phyloP scores from a whole-genome alignment of 495 filamentous ascomycete species.

The Copromyces sp. region DNA sequence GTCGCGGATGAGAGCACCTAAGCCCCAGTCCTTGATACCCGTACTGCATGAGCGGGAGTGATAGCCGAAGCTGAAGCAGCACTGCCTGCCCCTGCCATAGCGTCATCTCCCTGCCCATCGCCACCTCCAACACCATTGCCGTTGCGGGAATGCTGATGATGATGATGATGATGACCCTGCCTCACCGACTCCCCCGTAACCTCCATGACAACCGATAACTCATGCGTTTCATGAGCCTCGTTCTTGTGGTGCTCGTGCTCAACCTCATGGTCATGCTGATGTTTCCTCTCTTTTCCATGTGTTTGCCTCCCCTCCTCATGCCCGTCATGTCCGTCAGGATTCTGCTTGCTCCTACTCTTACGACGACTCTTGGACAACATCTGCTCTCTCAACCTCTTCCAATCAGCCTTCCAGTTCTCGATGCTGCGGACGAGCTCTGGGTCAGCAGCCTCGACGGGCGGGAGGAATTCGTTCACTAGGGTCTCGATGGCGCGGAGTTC shows the following conservation, averaged over 20 bases:
- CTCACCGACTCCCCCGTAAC: not conserved
- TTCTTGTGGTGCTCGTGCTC: not conserved
- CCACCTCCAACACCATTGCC: not conserved
- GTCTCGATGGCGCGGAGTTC: constrained; percentile 45
- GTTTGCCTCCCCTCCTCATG: not conserved
- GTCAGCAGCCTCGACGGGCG: constrained; percentile 22
- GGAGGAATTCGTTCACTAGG: constrained; percentile 33
- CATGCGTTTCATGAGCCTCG: not conserved
- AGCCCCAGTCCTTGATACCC: not conserved
- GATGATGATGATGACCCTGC: not conserved
- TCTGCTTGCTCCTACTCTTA: constrained; percentile 2
- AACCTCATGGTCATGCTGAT: not conserved
- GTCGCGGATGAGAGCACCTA: not conserved
- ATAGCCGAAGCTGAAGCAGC: not conserved
- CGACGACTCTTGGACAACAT: constrained; percentile 13
- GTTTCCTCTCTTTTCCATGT: not conserved
- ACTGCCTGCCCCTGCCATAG: not conserved
- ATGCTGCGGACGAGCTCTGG: constrained; percentile 34
- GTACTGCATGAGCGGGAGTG: not conserved
- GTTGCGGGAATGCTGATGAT: not conserved
- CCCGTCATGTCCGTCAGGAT: not conserved
- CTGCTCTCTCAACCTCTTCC: constrained; percentile 21
- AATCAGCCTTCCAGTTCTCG: constrained; percentile 36
- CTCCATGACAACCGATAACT: not conserved
- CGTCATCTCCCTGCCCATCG: not conserved